Conservation (phyloP, 208 protist genomes). For the Leishmania aethiopica region DNA sequence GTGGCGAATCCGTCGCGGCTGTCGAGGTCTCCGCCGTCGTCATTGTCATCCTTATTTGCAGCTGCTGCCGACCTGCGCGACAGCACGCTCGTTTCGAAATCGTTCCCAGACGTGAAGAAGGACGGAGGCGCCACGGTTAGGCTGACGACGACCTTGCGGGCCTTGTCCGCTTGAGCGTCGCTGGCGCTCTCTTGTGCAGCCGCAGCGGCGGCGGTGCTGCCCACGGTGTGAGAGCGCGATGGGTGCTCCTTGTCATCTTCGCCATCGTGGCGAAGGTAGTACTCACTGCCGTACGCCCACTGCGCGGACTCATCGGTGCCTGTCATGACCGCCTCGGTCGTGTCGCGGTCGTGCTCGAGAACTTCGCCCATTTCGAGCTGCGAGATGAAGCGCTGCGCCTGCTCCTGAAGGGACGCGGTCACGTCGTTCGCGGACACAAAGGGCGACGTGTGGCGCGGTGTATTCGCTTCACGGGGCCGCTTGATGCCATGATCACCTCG, state of each 20-base stretch:
- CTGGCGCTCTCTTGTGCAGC: not conserved
- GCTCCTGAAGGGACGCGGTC: constrained; percentile 10
- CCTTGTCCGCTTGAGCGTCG: constrained; percentile 8
- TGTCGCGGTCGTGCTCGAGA: constrained; percentile 50
- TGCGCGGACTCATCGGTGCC: constrained; percentile 52
- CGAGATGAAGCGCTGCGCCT: constrained; percentile 24
- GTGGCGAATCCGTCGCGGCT: not conserved
- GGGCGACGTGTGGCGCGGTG: too few relatives aligned
- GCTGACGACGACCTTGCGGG: constrained; percentile 31
- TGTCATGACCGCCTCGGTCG: constrained; percentile 52
- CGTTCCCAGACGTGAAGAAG: constrained; percentile 69
- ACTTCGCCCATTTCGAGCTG: constrained; percentile 43
- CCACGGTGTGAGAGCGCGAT: not conserved
- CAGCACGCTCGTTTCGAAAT: constrained; percentile 49
- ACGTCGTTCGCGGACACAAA: not conserved
- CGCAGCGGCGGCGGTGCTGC: not conserved
- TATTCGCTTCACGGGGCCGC: constrained; percentile 3
- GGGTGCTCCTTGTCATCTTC: constrained; percentile 21
- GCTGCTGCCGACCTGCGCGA: too few relatives aligned
- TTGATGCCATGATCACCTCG: constrained; percentile 1
- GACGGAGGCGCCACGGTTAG: constrained; percentile 37
- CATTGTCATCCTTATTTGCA: constrained; percentile 5
- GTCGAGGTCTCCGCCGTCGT: constrained; percentile 12
- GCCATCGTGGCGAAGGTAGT: constrained; percentile 57
- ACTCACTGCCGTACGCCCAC: constrained; percentile 67